Base-by-base conservation (phyloP, 2,329 filamentous ascomycete species). In the Alternaria solani region DNA sequence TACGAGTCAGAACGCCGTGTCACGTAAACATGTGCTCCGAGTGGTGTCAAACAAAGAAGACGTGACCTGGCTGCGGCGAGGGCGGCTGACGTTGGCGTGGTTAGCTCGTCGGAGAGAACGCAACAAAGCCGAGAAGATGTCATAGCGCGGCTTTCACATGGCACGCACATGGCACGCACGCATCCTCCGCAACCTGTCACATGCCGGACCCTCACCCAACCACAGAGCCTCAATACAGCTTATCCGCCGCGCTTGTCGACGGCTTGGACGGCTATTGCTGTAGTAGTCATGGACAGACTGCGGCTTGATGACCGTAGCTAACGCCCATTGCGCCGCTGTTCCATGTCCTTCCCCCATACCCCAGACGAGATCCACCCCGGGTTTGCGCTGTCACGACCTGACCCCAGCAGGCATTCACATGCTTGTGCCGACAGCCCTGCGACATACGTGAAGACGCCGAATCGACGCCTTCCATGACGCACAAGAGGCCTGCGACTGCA, bases 61-160 rank as follows among this genome's bases (percentile, higher is more conserved):
- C 52, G 48, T 44, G 42, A 61, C 41, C 8, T 26, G 51, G 32
- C 26, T 41, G 52, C 34, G 53, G 53, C 47, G 51, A 25, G n/a
- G 14, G 51, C 55, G 53, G 53, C 9, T 43, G 28, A 23, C 32
- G 47, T 18, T 41, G 18, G 51, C 36, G 26, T 28, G 16, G 23
- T 20, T 60, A 30, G 25, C 23, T 48, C 28, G 26, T 53, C 54
- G 54, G 58, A 48, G 48, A 30, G 36, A 43, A 41, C 7, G 60
- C 49, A 63, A 57, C 54, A 62, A 54, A 55, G 58, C 64, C 61
- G 52, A 66, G 55, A 43, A 49, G 38, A 51, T 58, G 65, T 63
- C 63, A 58, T 63, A 51, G 61, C 59, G 55, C 59, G 59, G 53
- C 65, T 66, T 66, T 68, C 65, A 68, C 65, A 68, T 68, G 65